These are phyloP conservation scores for Trypanosoma grayi DNA, from an alignment of 208 protist genomes.

Conservation along the genomic window DNA sequence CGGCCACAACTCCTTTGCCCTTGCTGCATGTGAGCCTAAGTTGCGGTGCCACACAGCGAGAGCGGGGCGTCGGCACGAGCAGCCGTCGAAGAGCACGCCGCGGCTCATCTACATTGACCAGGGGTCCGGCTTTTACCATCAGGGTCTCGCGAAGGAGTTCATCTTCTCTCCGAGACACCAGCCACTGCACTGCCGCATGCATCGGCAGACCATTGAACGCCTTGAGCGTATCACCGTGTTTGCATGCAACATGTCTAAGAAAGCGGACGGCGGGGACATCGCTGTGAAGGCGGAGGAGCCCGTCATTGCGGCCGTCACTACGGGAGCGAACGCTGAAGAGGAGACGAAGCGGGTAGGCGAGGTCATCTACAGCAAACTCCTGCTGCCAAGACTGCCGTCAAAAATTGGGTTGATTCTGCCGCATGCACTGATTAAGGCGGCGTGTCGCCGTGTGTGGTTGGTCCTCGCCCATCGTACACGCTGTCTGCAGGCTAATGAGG, in stretches of 20 bases:
- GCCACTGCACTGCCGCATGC: slow-evolving; percentile 3
- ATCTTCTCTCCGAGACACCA: slow-evolving; percentile 6
- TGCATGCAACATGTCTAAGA: not conserved
- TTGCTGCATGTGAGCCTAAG: slow-evolving; percentile 12
- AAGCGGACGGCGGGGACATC: too few relatives aligned
- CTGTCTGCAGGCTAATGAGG: slow-evolving; percentile 13
- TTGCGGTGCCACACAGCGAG: slow-evolving; percentile 2
- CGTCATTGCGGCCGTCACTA: not conserved
- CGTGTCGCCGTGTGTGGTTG: slow-evolving; percentile 33
- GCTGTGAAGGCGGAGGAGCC: not conserved
- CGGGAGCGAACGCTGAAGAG: not conserved
- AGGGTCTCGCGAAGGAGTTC: not conserved
- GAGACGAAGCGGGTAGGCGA: slow-evolving; percentile 16
- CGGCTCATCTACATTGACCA: slow-evolving; percentile 35
- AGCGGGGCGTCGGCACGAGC: not conserved
- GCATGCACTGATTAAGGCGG: slow-evolving; percentile 12
- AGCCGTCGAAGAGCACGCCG: slow-evolving; percentile 4
- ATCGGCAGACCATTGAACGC: slow-evolving; percentile 2
- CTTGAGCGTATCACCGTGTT: slow-evolving; percentile 12
- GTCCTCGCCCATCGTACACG: slow-evolving; percentile 28
- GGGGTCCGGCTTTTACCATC: slow-evolving; percentile 29
- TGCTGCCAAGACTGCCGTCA: slow-evolving; percentile 18
- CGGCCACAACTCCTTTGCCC: slow-evolving; percentile 33
- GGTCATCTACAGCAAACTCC: slow-evolving; percentile 14
- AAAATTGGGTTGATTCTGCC: slow-evolving; percentile 18